A percentile compares a stretch with the other conserved stretches of the same genome.
Conservation (phyloP, 2,329 filamentous ascomycete genomes). For the Penicillium janthinellum region DNA sequence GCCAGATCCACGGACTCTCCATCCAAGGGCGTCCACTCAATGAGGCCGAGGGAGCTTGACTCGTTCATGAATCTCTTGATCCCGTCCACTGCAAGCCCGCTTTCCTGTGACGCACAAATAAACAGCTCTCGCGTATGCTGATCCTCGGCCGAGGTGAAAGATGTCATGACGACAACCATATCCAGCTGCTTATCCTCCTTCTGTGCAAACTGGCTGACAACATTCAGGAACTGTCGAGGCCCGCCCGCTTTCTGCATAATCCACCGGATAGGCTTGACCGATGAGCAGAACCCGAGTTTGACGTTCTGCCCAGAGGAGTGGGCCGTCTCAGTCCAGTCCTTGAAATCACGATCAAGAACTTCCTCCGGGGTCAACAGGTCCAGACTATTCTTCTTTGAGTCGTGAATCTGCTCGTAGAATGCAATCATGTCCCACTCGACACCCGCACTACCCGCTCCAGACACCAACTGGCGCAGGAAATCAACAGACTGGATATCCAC, state of each 20-base stretch:
- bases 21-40: conserved; percentile 34
- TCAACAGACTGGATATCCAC: conserved; percentile 51
- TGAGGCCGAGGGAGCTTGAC: conserved; percentile 47
- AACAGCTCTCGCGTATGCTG: conserved; percentile 57
- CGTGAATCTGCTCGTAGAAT: conserved; percentile 56
- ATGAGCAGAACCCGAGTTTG: conserved; percentile 60
- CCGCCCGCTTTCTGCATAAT: conserved; percentile 52
- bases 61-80: conserved; percentile 50
- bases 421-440: conserved; percentile 48
- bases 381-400: conserved; percentile 58
- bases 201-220: conserved; percentile 50
- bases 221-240: conserved; percentile 41
- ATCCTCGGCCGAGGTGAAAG: conserved; percentile 47
- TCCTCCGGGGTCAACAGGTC: conserved; percentile 56
- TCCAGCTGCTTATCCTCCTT: conserved; percentile 49
- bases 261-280: conserved; percentile 59
- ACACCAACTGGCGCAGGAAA: conserved; percentile 57
- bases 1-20: conserved; percentile 25
- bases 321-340: conserved; percentile 57
- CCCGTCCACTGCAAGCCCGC: conserved; percentile 38
- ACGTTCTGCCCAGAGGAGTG: conserved; percentile 34
- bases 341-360: conserved; percentile 64
- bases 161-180: conserved; percentile 63
- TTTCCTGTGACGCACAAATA: conserved; percentile 48
- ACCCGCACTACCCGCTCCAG: conserved; percentile 9